Base-by-base conservation (phyloP, 2,329 filamentous ascomycete genomes). In the Aspergillus persii region DNA sequence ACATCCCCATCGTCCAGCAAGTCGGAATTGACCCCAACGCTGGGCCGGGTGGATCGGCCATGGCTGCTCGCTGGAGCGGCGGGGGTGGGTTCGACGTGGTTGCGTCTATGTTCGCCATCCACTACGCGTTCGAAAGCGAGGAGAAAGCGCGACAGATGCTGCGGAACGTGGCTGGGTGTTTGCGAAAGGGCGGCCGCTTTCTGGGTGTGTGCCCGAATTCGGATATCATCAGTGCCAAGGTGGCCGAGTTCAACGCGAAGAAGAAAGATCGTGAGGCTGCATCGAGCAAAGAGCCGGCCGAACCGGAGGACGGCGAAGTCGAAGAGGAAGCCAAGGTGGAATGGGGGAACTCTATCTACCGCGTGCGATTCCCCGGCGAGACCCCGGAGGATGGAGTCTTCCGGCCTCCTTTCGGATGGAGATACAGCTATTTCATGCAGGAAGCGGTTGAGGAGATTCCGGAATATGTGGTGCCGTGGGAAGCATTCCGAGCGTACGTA, bases 51-150 rank as follows among this genome's bases (percentile, higher is more conserved):
- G 75, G 77, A 1, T 76, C 75, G 27, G 76, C 82, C 36, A 80
- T 83, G 67, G 79, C 79, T 78, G 90, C 86, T 75, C 87, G 86
- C 44, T 88, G 84, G 77, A 84, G 85, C 61, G 86, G 85, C 62
- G 86, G 86, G 55, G 89, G 89, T 57, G 93, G 94, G 3, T 99
- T 98, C 68, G 95, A 99, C 73, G 90, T 98, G 47, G 94, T 99
- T 63, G 92, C 89, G 71, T 96, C 96, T 86, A 99, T 99, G 95
- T 99, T 99, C 76, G 96, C 92, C 70, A 95, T 99, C 87, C 95
- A 99, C 78, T 99, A 99, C 74, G 93, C 95, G 5, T 99, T 98
- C 68, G 95, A 98, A 79, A 91, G 83, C 54, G 94, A 99, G 75
- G 85, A 86, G 51, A 96, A 96, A 75, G 92, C 94, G 2, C 86